These are phyloP conservation scores for Leishmania tarentolae DNA, from an alignment of 208 protist species.

Conservation along the genomic window DNA sequence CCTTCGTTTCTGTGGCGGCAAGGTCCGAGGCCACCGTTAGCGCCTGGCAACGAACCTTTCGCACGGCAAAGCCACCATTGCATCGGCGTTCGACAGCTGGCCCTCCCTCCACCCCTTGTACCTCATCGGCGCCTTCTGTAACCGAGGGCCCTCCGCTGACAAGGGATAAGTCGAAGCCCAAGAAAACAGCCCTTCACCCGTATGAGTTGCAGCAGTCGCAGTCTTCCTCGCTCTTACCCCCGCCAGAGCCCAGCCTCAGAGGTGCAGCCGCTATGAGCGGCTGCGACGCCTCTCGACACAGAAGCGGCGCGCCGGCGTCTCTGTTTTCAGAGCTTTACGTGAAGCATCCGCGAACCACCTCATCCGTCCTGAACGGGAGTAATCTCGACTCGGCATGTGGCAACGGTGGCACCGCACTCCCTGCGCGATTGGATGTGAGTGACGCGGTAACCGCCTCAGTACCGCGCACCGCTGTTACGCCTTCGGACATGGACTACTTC, in stretches of 20 bases:
- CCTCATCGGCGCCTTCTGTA: neutral
- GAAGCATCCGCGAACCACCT: neutral
- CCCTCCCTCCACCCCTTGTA: neutral
- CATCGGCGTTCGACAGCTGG: neutral
- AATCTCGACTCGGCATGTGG: constrained; percentile 21
- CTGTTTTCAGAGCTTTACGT: constrained; percentile 13
- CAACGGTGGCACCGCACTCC: neutral
- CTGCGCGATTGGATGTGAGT: neutral
- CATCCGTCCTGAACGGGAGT: constrained; percentile 11
- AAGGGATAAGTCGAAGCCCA: neutral
- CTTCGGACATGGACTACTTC: constrained; percentile 29
- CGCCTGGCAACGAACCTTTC: neutral
- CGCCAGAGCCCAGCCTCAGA: neutral
- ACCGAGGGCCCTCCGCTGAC: neutral
- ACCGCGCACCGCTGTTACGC: neutral
- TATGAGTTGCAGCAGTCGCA: neutral
- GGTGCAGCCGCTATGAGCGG: neutral
- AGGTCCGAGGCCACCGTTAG: neutral
- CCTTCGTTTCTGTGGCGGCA: neutral
- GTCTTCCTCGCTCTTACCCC: neutral
- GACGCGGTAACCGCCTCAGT: neutral
- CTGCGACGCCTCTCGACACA: neutral
- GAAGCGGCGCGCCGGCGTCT: neutral
- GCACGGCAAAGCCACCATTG: neutral
- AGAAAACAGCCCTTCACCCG: neutral